Conservation (phyloP, 2,329 filamentous ascomycete species). For the Neopestalotiopsis clavispora region DNA sequence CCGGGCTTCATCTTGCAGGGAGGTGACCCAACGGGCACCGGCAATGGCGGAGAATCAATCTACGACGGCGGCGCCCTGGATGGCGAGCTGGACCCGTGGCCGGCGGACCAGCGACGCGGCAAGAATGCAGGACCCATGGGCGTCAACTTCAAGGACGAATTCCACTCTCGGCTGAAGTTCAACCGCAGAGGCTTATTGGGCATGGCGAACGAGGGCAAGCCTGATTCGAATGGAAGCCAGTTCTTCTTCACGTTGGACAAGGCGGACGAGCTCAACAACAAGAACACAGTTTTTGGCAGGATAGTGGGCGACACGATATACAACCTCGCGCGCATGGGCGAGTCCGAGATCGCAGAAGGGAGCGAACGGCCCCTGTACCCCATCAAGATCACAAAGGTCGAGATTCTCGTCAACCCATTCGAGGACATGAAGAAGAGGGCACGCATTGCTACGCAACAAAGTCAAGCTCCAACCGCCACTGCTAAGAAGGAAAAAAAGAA, state of each 20-base stretch:
- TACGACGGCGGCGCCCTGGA: conserved; percentile 83
- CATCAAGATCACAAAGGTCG: conserved; percentile 74
- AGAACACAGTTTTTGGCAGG: conserved; percentile 92
- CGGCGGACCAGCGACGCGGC: conserved; percentile 68
- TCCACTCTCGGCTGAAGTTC: conserved; percentile 91
- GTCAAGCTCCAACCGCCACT: conserved; percentile 47
- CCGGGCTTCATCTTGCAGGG: conserved; percentile 94
- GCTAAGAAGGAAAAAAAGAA: conserved; percentile 67
- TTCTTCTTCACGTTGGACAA: conserved; percentile 95
- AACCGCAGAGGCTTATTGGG: conserved; percentile 87
- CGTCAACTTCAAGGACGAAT: conserved; percentile 78
- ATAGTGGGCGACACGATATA: conserved; percentile 95
- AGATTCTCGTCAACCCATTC: conserved; percentile 83
- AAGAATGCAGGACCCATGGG: conserved; percentile 64
- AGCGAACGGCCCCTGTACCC: conserved; percentile 87
- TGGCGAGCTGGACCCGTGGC: conserved; percentile 74
- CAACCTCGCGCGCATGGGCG: conserved; percentile 92
- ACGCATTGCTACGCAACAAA: conserved; percentile 55
- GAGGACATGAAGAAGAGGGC: conserved; percentile 77
- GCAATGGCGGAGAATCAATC: conserved; percentile 89
- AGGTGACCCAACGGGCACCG: conserved; percentile 91
- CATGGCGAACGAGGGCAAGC: conserved; percentile 89
- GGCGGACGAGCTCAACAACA: conserved; percentile 82
- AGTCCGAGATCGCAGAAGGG: conserved; percentile 79
- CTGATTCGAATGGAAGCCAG: conserved; percentile 88